phyloP scores from a whole-genome alignment of 371 early-diverging fungal species.

The Polyrhizophydium stewartii region DNA sequence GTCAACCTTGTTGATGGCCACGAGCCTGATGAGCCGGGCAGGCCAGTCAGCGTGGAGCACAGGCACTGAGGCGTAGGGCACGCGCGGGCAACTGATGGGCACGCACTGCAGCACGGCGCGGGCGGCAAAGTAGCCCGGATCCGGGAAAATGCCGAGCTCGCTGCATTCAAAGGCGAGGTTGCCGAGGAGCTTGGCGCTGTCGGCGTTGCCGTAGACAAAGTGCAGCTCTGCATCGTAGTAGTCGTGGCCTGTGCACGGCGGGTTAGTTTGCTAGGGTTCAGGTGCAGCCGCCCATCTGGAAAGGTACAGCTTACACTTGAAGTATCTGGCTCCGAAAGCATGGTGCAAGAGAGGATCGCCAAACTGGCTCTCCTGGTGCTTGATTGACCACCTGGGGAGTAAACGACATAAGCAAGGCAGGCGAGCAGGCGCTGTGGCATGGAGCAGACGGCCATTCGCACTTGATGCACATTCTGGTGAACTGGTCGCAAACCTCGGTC shows the following conservation, averaged over 20 bases:
- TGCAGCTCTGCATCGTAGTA: slow-evolving; percentile 43
- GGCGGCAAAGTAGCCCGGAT: slow-evolving; percentile 70
- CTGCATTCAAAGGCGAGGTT: slow-evolving; percentile 72
- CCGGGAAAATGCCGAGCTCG: slow-evolving; percentile 40
- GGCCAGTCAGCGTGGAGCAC: neutral
- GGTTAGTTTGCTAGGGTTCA: neutral
- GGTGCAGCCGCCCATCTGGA: too few species aligned
- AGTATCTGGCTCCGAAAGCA: slow-evolving; percentile 66
- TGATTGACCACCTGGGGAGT: slow-evolving; percentile 63
- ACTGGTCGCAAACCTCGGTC: neutral
- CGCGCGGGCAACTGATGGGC: neutral
- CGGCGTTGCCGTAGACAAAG: slow-evolving; percentile 40
- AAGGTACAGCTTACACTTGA: slow-evolving; percentile 5
- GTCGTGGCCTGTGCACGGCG: slow-evolving; percentile 14
- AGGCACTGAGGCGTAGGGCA: too few species aligned
- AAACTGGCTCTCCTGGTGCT: slow-evolving; percentile 49
- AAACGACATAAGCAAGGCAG: too few species aligned
- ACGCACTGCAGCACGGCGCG: slow-evolving; percentile 73
- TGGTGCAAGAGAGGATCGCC: slow-evolving; percentile 87
- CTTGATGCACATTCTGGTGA: neutral
- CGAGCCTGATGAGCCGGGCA: slow-evolving; percentile 11
- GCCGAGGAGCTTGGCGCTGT: slow-evolving; percentile 72
- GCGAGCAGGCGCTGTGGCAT: neutral
- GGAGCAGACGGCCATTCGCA: neutral
- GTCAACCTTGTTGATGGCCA: slow-evolving; percentile 66